Percentiles rank a stretch among this genome's conserved stretches.
Conservation (phyloP, 176 grass and related monocot species). For the Elaeis guineensis region DNA sequence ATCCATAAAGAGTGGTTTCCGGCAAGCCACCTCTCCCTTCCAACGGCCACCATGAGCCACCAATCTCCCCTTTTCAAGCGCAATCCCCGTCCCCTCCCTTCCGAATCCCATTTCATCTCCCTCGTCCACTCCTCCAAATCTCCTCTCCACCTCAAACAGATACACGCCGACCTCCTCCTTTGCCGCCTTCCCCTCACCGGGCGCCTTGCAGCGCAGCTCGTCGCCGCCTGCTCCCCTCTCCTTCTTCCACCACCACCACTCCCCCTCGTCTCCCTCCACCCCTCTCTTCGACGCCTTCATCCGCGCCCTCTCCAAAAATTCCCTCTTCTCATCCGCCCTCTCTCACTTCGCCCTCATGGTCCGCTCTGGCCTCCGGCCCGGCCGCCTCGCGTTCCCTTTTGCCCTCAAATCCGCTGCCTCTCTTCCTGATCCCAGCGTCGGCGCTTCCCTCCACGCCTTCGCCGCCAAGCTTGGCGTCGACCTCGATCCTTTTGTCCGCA, state of each 20-base stretch:
- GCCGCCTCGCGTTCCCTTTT: conserved; percentile 5
- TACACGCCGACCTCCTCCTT: conserved; percentile 6
- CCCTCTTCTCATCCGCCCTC: not conserved
- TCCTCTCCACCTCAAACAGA: not conserved
- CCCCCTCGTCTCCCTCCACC: conserved; percentile 1
- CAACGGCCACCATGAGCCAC: too few relatives aligned
- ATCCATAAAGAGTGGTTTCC: too few relatives aligned
- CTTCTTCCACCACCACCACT: not conserved
- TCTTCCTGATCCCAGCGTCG: not conserved
- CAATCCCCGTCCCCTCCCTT: not conserved
- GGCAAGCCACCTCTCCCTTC: too few relatives aligned
- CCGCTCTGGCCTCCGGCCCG: conserved; percentile 2
- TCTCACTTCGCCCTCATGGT: conserved; percentile 10
- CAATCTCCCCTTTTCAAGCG: too few relatives aligned
- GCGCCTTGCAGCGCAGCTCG: conserved; percentile 9
- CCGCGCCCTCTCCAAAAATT: conserved; percentile 1
- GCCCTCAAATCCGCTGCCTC: not conserved
- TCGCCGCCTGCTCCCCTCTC: conserved; percentile 6
- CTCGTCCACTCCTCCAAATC: conserved; percentile 2
- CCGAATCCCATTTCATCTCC: conserved; percentile 5
- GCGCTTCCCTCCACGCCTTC: conserved; percentile 3
- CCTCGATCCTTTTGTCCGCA: conserved; percentile 16
- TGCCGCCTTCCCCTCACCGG: not conserved
- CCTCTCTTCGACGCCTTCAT: conserved; percentile 8
- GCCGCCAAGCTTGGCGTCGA: conserved; percentile 9